Conservation (phyloP, 768 basidiomycete genomes). For the Jaapia argillacea region DNA sequence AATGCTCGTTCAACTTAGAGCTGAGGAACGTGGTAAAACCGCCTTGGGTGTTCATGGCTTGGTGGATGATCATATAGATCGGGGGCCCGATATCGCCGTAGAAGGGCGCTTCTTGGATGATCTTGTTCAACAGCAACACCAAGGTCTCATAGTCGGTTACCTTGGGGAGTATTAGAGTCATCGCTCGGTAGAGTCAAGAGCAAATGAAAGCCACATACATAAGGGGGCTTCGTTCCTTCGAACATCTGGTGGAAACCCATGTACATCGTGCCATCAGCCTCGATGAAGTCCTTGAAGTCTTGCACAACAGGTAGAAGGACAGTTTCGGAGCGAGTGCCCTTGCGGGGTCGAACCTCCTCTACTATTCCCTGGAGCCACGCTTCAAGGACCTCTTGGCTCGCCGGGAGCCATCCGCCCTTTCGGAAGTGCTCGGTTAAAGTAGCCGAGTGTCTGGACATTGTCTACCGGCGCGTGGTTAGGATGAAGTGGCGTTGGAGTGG, state of each 20-base stretch:
- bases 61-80: background rate
- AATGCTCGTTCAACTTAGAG: conserved; percentile 31
- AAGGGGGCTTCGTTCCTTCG: conserved; percentile 8
- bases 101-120: background rate
- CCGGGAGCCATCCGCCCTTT: too few relatives aligned
- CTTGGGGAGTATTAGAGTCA: background rate
- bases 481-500: too few relatives aligned
- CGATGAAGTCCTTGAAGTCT: conserved; percentile 16
- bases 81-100: background rate
- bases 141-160: conserved; percentile 2
- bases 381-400: too few relatives aligned
- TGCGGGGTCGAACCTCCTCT: too few relatives aligned
- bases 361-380: too few relatives aligned
- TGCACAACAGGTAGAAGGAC: conserved; percentile 8
- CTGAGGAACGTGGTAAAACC: conserved; percentile 26
- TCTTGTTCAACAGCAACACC: conserved; percentile 20
- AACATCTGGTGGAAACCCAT: conserved; percentile 18
- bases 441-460: too few relatives aligned
- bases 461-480: too few relatives aligned
- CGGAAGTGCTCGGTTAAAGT: too few relatives aligned
- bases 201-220: background rate
- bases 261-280: conserved; percentile 12
- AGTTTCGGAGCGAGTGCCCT: too few relatives aligned
- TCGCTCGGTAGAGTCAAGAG: background rate
- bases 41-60: conserved; percentile 23